Conservation (phyloP, 2,329 filamentous ascomycete genomes). For the Fusarium nurragi region DNA sequence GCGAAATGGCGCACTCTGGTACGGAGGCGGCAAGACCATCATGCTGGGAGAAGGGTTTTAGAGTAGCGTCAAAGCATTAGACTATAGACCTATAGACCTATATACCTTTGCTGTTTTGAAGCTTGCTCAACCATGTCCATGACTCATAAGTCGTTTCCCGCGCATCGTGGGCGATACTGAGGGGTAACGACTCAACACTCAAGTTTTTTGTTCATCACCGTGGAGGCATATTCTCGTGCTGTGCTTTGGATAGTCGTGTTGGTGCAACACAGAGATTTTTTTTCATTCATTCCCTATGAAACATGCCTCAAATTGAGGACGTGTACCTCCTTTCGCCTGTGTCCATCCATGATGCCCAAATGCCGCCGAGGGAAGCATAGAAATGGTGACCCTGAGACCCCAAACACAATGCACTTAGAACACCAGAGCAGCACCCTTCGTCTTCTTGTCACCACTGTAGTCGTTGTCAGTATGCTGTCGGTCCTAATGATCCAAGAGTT, state of each 20-base stretch:
- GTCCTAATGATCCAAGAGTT: background rate
- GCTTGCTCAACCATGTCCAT: constrained; percentile 9
- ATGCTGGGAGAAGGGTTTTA: constrained; percentile 69
- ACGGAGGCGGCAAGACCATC: constrained; percentile 81
- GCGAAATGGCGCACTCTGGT: constrained; percentile 82
- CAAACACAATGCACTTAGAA: constrained; percentile 79
- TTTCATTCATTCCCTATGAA: constrained; percentile 58
- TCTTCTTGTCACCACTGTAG: constrained; percentile 99
- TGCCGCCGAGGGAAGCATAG: constrained; percentile 57
- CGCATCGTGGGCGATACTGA: constrained; percentile 5
- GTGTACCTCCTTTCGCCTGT: constrained; percentile 60
- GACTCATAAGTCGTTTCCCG: background rate
- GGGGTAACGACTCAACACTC: constrained; percentile 7
- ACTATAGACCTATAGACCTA: constrained; percentile 29
- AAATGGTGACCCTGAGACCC: constrained; percentile 51
- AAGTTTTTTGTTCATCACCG: constrained; percentile 8
- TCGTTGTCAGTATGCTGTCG: constrained; percentile 53
- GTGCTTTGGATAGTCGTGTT: constrained; percentile 25
- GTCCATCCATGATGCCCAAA: constrained; percentile 61
- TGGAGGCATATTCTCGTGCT: constrained; percentile 2
- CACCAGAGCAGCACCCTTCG: constrained; percentile 99
- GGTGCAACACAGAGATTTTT: constrained; percentile 45
- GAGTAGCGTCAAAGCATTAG: constrained; percentile 19
- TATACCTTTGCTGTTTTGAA: constrained; percentile 14
- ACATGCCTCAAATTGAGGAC: constrained; percentile 55